Percentiles rank a stretch among this genome's conserved stretches.
Conservation (phyloP, 192 early-diverging fungal species). For the Podila clonocystis region DNA sequence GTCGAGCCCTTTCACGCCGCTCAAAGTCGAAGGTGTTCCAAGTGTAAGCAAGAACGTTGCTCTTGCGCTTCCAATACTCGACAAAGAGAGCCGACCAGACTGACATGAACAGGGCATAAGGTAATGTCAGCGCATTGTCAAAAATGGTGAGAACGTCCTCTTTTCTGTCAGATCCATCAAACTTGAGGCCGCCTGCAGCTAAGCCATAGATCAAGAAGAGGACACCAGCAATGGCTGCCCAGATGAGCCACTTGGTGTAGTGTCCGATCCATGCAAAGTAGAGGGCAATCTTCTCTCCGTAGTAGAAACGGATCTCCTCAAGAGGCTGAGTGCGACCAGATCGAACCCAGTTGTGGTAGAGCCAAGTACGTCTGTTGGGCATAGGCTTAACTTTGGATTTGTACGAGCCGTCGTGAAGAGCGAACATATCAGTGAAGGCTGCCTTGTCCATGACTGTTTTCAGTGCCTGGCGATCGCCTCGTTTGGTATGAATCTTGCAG, state of each 20-base stretch:
- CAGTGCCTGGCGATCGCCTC: conserved; percentile 52
- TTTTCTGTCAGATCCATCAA: neutral
- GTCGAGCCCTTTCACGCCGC: conserved; percentile 60
- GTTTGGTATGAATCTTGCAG: conserved; percentile 28
- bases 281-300: conserved; percentile 74
- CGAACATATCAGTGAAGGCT: conserved; percentile 56
- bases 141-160: conserved; percentile 41
- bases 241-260: conserved; percentile 68
- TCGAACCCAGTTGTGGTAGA: conserved; percentile 57
- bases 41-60: conserved; percentile 54
- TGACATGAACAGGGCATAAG: conserved; percentile 68
- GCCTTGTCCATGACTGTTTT: conserved; percentile 53
- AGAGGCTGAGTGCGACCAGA: conserved; percentile 53
- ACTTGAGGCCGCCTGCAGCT: conserved; percentile 7
- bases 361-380: conserved; percentile 53
- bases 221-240: conserved; percentile 60
- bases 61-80: conserved; percentile 71
- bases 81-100: conserved; percentile 70
- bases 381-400: conserved; percentile 36
- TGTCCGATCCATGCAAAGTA: conserved; percentile 78
- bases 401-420: conserved; percentile 68
- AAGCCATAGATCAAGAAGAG: conserved; percentile 64
- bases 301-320: conserved; percentile 65
- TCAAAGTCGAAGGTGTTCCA: conserved; percentile 69
- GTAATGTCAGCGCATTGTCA: conserved; percentile 66